Percentiles rank a stretch among this genome's conserved stretches.
phyloP scores from a whole-genome alignment of 2,329 filamentous ascomycete species.

The Tolypocladium guangdongense region DNA sequence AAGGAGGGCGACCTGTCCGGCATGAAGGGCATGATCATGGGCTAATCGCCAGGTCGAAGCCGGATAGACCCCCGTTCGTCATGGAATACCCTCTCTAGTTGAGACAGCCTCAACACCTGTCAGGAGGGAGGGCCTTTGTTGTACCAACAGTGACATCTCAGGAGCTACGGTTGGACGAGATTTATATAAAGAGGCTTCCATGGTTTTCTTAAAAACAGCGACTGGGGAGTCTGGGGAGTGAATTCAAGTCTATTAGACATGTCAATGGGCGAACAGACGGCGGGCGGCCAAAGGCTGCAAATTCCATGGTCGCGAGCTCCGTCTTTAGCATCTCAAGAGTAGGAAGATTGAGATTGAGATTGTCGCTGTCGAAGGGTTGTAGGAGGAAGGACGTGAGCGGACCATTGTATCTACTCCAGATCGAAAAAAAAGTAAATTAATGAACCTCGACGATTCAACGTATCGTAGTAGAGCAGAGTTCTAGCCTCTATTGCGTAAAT shows the following conservation, averaged over 20 bases:
- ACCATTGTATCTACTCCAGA: not conserved
- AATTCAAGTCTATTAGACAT: conserved; percentile 1
- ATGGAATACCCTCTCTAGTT: not conserved
- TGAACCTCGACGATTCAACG: not conserved
- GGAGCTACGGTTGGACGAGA: not conserved
- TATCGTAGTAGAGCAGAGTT: not conserved
- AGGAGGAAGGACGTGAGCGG: not conserved
- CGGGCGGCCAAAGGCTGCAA: not conserved
- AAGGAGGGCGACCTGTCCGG: conserved; percentile 94
- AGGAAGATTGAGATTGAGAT: too few species aligned
- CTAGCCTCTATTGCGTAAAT: too few species aligned
- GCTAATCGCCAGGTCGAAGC: conserved; percentile 28
- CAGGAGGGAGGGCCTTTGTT: not conserved
- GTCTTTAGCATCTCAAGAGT: not conserved
- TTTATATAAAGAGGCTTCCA: conserved; percentile 1
- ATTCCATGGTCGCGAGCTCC: not conserved
- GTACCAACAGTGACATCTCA: conserved; percentile 2
- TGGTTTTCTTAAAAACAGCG: not conserved
- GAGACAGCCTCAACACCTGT: not conserved
- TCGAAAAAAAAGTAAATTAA: not conserved
- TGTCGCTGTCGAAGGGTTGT: not conserved
- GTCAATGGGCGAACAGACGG: not conserved
- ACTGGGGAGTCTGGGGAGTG: not conserved
- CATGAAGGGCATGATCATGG: conserved; percentile 65
- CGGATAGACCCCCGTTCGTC: not conserved